Conservation (phyloP, 2,329 filamentous ascomycete species). For the Claviceps pazoutovae region DNA sequence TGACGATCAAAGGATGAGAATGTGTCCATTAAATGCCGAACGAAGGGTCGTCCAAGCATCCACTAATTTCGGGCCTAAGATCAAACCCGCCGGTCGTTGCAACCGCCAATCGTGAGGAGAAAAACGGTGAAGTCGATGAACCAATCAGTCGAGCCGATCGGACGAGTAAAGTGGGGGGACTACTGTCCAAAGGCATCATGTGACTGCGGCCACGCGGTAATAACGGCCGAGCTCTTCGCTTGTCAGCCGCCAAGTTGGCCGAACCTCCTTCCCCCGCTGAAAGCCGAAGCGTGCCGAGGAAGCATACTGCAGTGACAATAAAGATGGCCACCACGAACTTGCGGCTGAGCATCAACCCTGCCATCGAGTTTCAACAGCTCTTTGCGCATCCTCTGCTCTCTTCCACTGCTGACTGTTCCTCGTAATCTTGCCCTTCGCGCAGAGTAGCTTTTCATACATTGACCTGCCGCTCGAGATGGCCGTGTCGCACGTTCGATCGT, state of each 20-base stretch:
- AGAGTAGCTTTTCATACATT: neutral
- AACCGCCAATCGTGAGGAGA: constrained; percentile 16
- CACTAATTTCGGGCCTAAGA: neutral
- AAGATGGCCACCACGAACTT: constrained; percentile 3
- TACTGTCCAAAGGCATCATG: neutral
- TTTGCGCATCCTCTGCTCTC: neutral
- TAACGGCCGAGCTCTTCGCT: neutral
- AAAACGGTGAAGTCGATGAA: neutral
- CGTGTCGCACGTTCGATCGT: constrained; percentile 20
- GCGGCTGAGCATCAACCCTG: neutral
- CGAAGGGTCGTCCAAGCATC: neutral
- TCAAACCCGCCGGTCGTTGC: constrained; percentile 4
- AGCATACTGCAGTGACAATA: neutral
- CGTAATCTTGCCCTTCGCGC: neutral
- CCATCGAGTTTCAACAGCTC: neutral
- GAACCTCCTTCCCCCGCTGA: constrained; percentile 11
- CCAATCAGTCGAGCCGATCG: constrained; percentile 6
- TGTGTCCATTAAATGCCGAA: neutral
- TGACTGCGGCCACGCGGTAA: neutral
- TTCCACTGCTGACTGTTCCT: neutral
- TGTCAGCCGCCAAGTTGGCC: neutral
- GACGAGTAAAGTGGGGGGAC: too few relatives aligned
- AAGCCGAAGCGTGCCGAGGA: constrained; percentile 26
- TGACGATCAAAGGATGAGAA: constrained; percentile 7
- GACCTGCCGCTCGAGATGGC: constrained; percentile 13